Conservation (phyloP, 331 rosid genomes). For the Quercus tomentella region DNA sequence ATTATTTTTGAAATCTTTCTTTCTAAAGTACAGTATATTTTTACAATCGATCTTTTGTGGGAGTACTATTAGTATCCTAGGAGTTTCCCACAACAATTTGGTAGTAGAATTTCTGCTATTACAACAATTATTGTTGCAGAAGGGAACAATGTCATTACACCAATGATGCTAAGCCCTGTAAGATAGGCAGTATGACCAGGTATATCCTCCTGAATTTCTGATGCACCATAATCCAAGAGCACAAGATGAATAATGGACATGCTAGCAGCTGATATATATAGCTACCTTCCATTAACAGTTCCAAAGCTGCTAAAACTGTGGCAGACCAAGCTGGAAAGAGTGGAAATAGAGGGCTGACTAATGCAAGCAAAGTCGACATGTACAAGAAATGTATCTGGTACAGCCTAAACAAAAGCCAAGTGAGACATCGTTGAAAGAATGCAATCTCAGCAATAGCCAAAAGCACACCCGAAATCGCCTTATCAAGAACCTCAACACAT, state of each 20-base stretch:
- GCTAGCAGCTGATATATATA: slow-evolving; percentile 50
- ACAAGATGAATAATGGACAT: slow-evolving; percentile 61
- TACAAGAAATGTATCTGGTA: slow-evolving; percentile 82
- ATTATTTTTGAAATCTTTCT: no score
- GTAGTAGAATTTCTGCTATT: no score
- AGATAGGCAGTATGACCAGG: slow-evolving; percentile 92
- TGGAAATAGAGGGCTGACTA: slow-evolving; percentile 70
- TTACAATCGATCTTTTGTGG: no score
- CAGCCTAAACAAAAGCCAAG: slow-evolving; percentile 84
- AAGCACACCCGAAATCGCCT: slow-evolving; percentile 85
- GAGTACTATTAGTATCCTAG: no score
- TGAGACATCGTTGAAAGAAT: slow-evolving; percentile 80
- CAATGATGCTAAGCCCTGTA: slow-evolving; percentile 89
- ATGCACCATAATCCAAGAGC: slow-evolving; percentile 72
- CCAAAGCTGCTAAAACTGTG: slow-evolving; percentile 73
- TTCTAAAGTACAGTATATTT: no score
- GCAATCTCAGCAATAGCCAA: slow-evolving; percentile 89
- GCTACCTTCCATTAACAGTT: slow-evolving; percentile 80
- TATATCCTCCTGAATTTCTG: slow-evolving; percentile 82
- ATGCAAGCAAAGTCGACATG: slow-evolving; percentile 80
- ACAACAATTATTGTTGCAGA: slow-evolving; percentile 37
- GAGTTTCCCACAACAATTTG: no score
- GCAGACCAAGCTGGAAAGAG: slow-evolving; percentile 82
- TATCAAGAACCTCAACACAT: slow-evolving; percentile 89
- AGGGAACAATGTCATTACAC: slow-evolving; percentile 93